phyloP scores from a whole-genome alignment of 1,284 basidiomycete species.

The Exsudoporus floridanus region DNA sequence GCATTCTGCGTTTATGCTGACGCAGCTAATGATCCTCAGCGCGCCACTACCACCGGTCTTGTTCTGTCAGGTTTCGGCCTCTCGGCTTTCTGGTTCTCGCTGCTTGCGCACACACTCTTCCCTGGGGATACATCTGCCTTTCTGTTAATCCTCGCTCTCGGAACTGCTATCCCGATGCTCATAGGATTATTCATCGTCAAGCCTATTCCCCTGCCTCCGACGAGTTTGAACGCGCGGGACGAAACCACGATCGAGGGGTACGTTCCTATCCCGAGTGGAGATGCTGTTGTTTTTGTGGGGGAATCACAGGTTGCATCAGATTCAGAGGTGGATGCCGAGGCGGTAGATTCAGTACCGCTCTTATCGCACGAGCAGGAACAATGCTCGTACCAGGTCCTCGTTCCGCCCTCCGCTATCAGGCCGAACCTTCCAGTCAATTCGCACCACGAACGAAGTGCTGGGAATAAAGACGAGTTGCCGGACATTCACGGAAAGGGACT shows the following conservation, averaged over 20 bases:
- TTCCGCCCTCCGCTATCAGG: conserved; percentile 15
- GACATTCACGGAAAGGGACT: conserved; percentile 52
- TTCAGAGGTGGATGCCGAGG: conserved; percentile 19
- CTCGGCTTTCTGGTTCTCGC: conserved; percentile 79
- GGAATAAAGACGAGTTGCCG: conserved; percentile 25
- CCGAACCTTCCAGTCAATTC: conserved; percentile 5
- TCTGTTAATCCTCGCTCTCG: conserved; percentile 66
- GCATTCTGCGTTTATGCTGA: neutral
- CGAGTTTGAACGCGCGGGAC: conserved; percentile 1
- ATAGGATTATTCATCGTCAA: conserved; percentile 64
- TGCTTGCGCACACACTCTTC: conserved; percentile 62
- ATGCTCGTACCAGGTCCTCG: conserved; percentile 5
- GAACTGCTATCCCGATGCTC: conserved; percentile 68
- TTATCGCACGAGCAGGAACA: conserved; percentile 13
- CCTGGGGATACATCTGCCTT: conserved; percentile 72
- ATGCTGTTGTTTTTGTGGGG: conserved; percentile 21
- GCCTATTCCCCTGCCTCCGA: conserved; percentile 51
- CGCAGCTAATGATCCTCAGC: conserved; percentile 36
- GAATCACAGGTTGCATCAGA: conserved; percentile 32
- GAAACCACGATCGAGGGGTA: conserved; percentile 10
- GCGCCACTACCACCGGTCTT: conserved; percentile 69
- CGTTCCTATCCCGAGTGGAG: conserved; percentile 13
- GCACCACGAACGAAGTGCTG: conserved; percentile 2
- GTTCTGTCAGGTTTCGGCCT: conserved; percentile 84
- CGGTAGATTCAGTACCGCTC: conserved; percentile 20